Conservation (phyloP, 768 basidiomycete genomes). For the Lactarius vividus region DNA sequence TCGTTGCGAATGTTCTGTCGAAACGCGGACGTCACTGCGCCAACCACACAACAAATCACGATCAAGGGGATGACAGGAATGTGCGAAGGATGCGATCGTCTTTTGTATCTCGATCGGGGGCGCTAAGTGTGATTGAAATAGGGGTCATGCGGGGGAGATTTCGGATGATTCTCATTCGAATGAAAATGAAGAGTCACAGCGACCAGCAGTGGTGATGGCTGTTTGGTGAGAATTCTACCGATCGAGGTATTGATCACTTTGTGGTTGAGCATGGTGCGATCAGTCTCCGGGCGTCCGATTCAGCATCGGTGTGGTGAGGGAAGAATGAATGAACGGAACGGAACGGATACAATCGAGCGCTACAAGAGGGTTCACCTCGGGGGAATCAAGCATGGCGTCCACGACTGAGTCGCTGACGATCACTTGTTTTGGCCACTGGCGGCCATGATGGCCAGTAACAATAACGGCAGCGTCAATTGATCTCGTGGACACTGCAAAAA, state of each 20-base stretch:
- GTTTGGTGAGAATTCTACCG: neutral
- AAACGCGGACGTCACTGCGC: neutral
- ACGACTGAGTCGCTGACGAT: neutral
- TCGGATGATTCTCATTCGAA: slow-evolving; percentile 3
- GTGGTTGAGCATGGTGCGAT: neutral
- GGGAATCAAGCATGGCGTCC: neutral
- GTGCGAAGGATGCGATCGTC: neutral
- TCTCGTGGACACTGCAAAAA: neutral
- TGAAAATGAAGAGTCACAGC: neutral
- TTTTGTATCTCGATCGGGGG: neutral
- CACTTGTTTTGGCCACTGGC: neutral
- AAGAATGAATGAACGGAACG: slow-evolving; percentile 1
- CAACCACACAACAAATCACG: slow-evolving; percentile 2
- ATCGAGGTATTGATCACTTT: slow-evolving; percentile 3
- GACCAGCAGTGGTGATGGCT: neutral
- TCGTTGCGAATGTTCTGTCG: neutral
- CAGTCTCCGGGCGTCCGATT: neutral
- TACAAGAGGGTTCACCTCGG: neutral
- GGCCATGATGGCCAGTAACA: neutral
- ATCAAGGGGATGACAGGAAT: neutral
- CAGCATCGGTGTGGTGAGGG: neutral
- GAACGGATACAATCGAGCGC: neutral
- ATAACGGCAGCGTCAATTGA: neutral
- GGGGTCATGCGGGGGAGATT: neutral
- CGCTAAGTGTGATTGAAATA: neutral